phyloP scores from a whole-genome alignment of 805 yeast genomes.

The Barnettozyma salicaria region DNA sequence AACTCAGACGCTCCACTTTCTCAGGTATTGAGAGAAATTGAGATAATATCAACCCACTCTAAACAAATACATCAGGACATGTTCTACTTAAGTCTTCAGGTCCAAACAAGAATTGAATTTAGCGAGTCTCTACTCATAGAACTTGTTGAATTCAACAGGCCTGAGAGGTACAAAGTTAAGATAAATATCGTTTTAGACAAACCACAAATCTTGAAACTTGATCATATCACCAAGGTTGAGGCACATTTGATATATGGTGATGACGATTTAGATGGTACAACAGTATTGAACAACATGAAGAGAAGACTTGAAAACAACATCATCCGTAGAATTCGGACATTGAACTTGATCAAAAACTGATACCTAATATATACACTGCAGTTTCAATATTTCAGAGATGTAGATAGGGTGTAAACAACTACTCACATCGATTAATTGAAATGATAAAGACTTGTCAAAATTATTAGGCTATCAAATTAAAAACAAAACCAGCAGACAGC shows the following conservation, averaged over 20 bases:
- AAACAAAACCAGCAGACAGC: no score
- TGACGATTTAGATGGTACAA: conserved; percentile 3
- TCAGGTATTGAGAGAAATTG: conserved; percentile 9
- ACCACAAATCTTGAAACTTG: conserved; percentile 6
- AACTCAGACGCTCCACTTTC: conserved; percentile 1
- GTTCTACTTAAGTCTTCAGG: conserved; percentile 15
- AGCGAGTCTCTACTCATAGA: conserved; percentile 10
- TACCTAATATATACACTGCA: no score
- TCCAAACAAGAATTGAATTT: conserved; percentile 10
- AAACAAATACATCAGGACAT: conserved; percentile 14
- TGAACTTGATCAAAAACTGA: conserved; percentile 5
- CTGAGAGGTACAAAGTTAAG: conserved; percentile 16
- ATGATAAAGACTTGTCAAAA: no score
- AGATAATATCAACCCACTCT: conserved; percentile 4
- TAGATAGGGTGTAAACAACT: not conserved
- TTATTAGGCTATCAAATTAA: no score
- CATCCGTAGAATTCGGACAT: not conserved
- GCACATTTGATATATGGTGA: conserved; percentile 17
- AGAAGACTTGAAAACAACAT: conserved; percentile 3
- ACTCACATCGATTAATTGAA: no score
- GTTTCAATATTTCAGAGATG: no score
- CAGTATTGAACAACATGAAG: conserved; percentile 14
- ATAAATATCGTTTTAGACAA: conserved; percentile 13
- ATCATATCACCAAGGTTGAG: conserved; percentile 2
- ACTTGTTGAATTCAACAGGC: conserved; percentile 16